Evolutionary conservation across 495 filamentous ascomycete species (phyloP), one percentile per base, ranked within the genome.

Genomic region (Tuber aestivum): DNA sequence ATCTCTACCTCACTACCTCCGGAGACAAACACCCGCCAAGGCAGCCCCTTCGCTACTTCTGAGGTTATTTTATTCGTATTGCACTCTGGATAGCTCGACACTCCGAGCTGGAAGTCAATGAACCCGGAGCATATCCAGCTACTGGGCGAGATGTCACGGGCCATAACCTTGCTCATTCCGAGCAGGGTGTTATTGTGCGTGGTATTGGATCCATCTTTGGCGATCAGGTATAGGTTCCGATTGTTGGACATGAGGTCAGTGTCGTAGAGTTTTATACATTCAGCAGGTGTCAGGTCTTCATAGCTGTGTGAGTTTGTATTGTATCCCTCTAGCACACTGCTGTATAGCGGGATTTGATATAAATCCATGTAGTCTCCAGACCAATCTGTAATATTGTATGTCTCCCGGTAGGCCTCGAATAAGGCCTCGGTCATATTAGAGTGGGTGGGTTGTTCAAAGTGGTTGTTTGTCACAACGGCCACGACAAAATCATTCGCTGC

Each of bases 81-180:
- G 20, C 45, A 48, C 16, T 27, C 2, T 18, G 41, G n/a, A n/a
- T n/a, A n/a, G n/a, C n/a, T n/a, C n/a, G n/a, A n/a, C n/a, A n/a
- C n/a, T n/a, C n/a, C n/a, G n/a, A n/a, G n/a, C n/a, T n/a, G n/a
- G n/a, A n/a, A n/a, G n/a, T n/a, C n/a, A n/a, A n/a, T n/a, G n/a
- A n/a, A n/a, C n/a, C n/a, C n/a, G 40, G 38, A 18, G 20, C 61
- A 74, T 32, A 74, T 74, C 72, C 50, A 74, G 41, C n/a, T 23
- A 9, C 35, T 40, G 23, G 32, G 38, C 41, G 23, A 16, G 42
- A 3, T 23, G 38, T 9, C 27, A 16, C 27, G 32, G 37, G 48
- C 41, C 8, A 6, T 41, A 3, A 68, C 61, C 20, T 37, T 38
- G 3, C n/a, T 20, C 37, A 27, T 18, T 3, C 61, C 23, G 1